Evolutionary conservation across 2,329 filamentous ascomycete genomes (phyloP).

Genomic region (Orbilia ellipsospora): DNA sequence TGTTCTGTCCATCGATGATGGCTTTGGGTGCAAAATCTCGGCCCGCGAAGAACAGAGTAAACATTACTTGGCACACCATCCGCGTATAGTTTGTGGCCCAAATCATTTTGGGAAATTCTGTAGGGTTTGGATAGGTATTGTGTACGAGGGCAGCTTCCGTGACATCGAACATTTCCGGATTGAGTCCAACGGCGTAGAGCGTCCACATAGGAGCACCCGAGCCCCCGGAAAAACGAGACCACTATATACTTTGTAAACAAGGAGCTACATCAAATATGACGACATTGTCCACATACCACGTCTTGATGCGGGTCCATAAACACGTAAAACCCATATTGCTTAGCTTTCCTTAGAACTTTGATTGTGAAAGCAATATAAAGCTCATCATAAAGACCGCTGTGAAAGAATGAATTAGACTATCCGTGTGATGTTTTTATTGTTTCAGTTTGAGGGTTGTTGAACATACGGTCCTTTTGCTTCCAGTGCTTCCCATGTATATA

Average conservation of each 20-base stretch:
- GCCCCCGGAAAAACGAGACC: constrained; percentile 93
- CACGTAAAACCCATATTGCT: constrained; percentile 90
- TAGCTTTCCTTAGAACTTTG: constrained; percentile 81
- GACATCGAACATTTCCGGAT: constrained; percentile 83
- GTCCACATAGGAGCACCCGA: constrained; percentile 99
- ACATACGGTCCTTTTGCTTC: constrained; percentile 81
- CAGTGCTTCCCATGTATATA: constrained; percentile 99
- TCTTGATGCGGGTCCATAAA: constrained; percentile 99
- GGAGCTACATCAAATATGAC: constrained; percentile 58
- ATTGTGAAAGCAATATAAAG: constrained; percentile 93
- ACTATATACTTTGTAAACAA: constrained; percentile 66
- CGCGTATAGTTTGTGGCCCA: constrained; percentile 98
- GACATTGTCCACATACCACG: constrained; percentile 72
- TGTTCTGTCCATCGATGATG: constrained; percentile 92
- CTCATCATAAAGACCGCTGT: constrained; percentile 83
- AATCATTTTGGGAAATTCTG: constrained; percentile 95
- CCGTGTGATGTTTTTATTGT: too few relatives aligned
- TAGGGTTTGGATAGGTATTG: constrained; percentile 87
- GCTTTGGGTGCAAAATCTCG: constrained; percentile 94
- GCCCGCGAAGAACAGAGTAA: constrained; percentile 92
- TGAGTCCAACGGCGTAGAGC: constrained; percentile 89
- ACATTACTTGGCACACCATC: constrained; percentile 87
- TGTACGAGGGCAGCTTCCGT: constrained; percentile 95
- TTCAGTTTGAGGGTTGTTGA: not conserved
- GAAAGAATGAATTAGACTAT: not conserved